phyloP scores from a whole-genome alignment of 73 alveolate species.

The Urostyla sp. region DNA sequence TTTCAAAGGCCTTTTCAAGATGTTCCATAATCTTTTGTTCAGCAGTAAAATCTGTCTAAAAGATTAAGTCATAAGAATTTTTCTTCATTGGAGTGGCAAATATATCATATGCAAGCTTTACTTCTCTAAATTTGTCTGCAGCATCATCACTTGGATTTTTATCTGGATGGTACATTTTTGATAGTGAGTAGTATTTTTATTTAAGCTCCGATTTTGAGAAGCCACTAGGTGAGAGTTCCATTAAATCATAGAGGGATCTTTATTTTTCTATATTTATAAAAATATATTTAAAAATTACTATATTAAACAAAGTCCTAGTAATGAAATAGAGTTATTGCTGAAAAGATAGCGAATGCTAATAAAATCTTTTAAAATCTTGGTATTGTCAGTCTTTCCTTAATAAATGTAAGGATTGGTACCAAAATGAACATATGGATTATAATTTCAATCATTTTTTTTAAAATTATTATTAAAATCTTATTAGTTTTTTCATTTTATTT shows the following conservation, averaged over 20 bases:
- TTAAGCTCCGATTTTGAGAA: conserved; percentile 51
- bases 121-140: conserved; percentile 32
- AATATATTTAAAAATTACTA: not conserved
- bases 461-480: no score
- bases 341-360: no score
- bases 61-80: conserved; percentile 34
- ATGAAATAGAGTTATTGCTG: no score
- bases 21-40: conserved; percentile 37
- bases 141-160: conserved; percentile 47
- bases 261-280: conserved; percentile 2
- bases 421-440: no score
- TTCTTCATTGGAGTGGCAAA: conserved; percentile 32
- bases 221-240: conserved; percentile 31
- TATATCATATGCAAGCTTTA: conserved; percentile 29
- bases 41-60: conserved; percentile 31
- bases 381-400: no score
- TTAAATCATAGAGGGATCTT: not conserved
- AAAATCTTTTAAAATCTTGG: no score
- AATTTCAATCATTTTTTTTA: no score
- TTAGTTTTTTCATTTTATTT: no score
- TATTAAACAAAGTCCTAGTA: no score
- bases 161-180: conserved; percentile 74
- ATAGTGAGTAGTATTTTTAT: conserved; percentile 66
- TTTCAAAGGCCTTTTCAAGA: not conserved
- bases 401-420: no score